Evolutionary conservation across 2,329 filamentous ascomycete genomes (phyloP), one percentile per base, ranked within the genome.

Genomic region (Colletotrichum liaoningense): DNA sequence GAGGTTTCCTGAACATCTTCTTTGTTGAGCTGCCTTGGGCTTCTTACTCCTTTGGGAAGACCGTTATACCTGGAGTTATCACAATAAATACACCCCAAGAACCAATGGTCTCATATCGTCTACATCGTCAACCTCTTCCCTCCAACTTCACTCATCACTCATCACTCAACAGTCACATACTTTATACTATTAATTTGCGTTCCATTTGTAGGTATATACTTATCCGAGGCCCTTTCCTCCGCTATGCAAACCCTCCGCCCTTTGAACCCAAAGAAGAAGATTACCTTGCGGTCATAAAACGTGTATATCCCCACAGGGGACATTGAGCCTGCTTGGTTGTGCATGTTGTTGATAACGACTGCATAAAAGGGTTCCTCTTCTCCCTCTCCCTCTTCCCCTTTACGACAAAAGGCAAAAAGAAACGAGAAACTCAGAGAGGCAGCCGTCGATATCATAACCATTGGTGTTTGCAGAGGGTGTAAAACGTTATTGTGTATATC

Each of bases 381-480:
- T 49, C n/a, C 55, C 22, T 46, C 4, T 26, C 19, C n/a, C 54
- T 30, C 55, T 54, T 33, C 19, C 33, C 64, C 68, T 42, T 42
- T 16, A 19, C 46, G 33, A 22, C 54, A 57, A 30, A 38, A 59
- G 54, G 24, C 26, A 64, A 59, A 69, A 9, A 49, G 14, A 55
- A 33, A 64, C 28, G 46, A 63, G 46, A 63, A 49, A 46, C 33
- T 28, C 67, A 42, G 54, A 59, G 58, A 46, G 22, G 55, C 70
- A 73, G 70, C 46, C 70, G 70, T 73, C 55, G 54, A 52, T 46
- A 64, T 73, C 70, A 42, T 73, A 60, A 70, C 69, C 72, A 63
- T 74, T 49, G 38, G 38, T 42, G 38, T 46, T 38, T 26, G 64
- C 69, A 65, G 33, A 52, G 73, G 69, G 59, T 73, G 57, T 52